A percentile compares a stretch with the other conserved stretches of the same genome.
phyloP scores from a whole-genome alignment of 106 monocot species.

The Platanthera guangdongensis region DNA sequence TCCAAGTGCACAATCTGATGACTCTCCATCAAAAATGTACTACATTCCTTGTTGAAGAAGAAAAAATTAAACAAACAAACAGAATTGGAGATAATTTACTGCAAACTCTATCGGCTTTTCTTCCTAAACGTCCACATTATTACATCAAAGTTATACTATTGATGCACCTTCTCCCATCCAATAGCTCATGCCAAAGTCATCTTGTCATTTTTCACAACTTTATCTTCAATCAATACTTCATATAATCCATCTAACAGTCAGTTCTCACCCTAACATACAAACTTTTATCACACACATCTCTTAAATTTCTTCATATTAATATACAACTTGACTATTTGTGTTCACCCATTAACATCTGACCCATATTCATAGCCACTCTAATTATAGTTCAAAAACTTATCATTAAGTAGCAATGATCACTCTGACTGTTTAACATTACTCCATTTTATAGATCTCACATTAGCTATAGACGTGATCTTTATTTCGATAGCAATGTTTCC shows the following conservation, averaged over 20 bases:
- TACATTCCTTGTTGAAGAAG: neutral
- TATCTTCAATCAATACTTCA: neutral
- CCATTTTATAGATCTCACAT: neutral
- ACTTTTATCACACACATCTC: neutral
- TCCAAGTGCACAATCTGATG: no score
- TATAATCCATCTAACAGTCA: neutral
- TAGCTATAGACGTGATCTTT: neutral
- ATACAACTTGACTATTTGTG: neutral
- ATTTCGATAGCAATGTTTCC: neutral
- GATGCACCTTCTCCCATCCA: neutral
- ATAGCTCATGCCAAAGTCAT: neutral
- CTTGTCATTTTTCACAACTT: neutral
- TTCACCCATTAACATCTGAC: neutral
- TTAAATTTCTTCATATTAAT: neutral
- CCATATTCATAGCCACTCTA: neutral
- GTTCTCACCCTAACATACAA: neutral
- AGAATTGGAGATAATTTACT: neutral
- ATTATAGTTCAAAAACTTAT: neutral
- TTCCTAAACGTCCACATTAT: neutral
- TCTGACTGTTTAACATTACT: neutral
- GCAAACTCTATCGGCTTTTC: neutral
- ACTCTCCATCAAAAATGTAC: no score
- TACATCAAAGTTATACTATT: neutral
- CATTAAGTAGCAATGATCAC: neutral
- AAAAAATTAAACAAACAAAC: neutral